Base-by-base conservation (phyloP, 2,329 filamentous ascomycete species). In the Aureobasidium pullulans region DNA sequence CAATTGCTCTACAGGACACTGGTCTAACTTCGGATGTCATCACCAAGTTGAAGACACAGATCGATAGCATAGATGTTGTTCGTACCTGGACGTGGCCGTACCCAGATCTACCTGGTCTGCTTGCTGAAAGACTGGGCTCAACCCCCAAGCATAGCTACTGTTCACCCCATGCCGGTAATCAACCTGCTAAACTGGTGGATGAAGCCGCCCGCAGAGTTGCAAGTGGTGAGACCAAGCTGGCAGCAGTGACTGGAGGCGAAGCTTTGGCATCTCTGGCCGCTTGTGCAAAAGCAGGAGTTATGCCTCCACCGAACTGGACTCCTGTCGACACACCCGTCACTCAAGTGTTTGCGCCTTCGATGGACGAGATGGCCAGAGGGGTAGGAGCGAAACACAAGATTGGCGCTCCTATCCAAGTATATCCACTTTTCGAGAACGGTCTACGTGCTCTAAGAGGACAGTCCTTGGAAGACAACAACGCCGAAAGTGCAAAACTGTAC, bases 41-140 rank as follows among this genome's bases (percentile, higher is more conserved):
- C 6, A 63, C 64, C 10, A 65, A 71, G 0, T 66, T 85, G 0
- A 75, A 75, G 61, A 65, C 72, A 0, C 69, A 70, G 0, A 79
- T 85, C 56, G 84, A 87, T 66, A 82, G 79, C 63, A 74, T 88
- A 47, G 75, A 79, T 44, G 78, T 86, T 4, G 83, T 87, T 9
- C 77, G 76, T 42, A 82, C 82, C 0, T 88, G 84, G 84, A 86
- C 84, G 0, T 87, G 84, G 84, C 79, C 81, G 0, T 87, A 87
- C 66, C 70, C 75, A 1, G 79, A 87, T 66, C 69, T 87, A 1
- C 82, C 84, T 0, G 75, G 74, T 5, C 70, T 83, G 1, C 67
- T 88, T 6, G 74, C 79, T 0, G 64, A 78, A 40, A 77, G 73
- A 39, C 69, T 87, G 2, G 75, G 73, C 0, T 72, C 82, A 3